These are phyloP conservation scores for Thelonectria blattea DNA, from an alignment of 2,329 filamentous ascomycete genomes.

Conservation along the genomic window DNA sequence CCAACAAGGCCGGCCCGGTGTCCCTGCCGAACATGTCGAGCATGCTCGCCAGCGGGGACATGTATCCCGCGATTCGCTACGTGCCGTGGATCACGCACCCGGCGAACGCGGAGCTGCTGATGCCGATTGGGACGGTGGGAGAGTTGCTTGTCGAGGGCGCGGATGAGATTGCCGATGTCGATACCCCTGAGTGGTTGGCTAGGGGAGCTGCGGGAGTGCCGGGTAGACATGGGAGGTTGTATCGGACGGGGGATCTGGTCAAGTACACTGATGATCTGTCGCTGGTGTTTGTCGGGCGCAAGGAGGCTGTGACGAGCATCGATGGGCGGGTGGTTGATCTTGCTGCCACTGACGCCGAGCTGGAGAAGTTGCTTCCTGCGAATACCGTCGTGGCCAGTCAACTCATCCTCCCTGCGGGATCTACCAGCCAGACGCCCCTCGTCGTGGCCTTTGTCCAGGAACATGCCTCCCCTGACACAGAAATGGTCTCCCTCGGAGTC, in stretches of 20 bases:
- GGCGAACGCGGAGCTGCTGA: slow-evolving; percentile 32
- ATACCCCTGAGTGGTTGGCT: slow-evolving; percentile 34
- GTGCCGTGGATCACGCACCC: slow-evolving; percentile 41
- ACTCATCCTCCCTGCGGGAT: slow-evolving; percentile 28
- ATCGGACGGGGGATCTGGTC: slow-evolving; percentile 35
- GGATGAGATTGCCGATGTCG: slow-evolving; percentile 7
- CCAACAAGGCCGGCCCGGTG: slow-evolving; percentile 35
- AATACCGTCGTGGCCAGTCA: slow-evolving; percentile 22
- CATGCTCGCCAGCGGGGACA: slow-evolving; percentile 28
- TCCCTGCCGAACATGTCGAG: slow-evolving; percentile 23
- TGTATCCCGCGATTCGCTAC: slow-evolving; percentile 28
- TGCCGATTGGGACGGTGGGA: slow-evolving; percentile 41
- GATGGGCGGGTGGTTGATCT: slow-evolving; percentile 37
- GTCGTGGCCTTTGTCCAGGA: slow-evolving; percentile 32
- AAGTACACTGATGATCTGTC: slow-evolving; percentile 35
- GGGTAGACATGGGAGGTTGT: slow-evolving; percentile 33
- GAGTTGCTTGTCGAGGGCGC: slow-evolving; percentile 48
- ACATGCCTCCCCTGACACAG: neutral
- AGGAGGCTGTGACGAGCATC: slow-evolving; percentile 30
- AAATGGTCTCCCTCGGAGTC: slow-evolving; percentile 21
- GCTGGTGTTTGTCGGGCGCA: slow-evolving; percentile 33
- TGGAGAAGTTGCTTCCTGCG: slow-evolving; percentile 30
- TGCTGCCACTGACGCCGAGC: slow-evolving; percentile 30
- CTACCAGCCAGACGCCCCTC: slow-evolving; percentile 29
- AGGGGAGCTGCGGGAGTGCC: slow-evolving; percentile 19